Evolutionary conservation across 805 yeast genomes (phyloP), one percentile per base, ranked within the genome.

Genomic region (Ogataea nonfermentans): DNA sequence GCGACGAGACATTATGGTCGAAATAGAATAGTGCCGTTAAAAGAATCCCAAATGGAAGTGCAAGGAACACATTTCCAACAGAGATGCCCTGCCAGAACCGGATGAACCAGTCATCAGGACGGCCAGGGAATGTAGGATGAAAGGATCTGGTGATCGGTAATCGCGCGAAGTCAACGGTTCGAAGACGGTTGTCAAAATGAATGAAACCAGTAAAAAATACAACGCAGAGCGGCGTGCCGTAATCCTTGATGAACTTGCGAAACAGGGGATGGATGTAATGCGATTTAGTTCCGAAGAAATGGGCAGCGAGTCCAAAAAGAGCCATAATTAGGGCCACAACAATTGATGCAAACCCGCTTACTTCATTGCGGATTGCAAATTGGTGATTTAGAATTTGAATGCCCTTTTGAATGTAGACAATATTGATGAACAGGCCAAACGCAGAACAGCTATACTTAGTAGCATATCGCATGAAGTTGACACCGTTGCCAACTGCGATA

Each of bases 1-100:
- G 67, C 0, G 97, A 83, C 2, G 96, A 88, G 9, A 91, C 95
- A 48, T 91, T 93, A 62, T 91, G 99, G 63, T 91, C 99, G 62
- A 90, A 93, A 61, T 88, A 91, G 63, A 93, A 91, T 34, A 91
- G 66, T 35, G 83, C 73, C 0, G 98, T 88, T 30, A 93, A 65
- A 32, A 93, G 70, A 1, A 93, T 64, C 0, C 95, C 98, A 71
- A 91, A 93, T 0, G 99, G 99, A 6, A 93, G 59, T 0, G 99
- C 98, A 25, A 93, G 61, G 56, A 93, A 93, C 0, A 91, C 80
- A 49, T 89, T 79, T 2, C 81, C 80, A 1, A 82, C 88, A 0
- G 81, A 56, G 2, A 85, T 73, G 34, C 74, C 74, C 35, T 61
- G 47, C 93, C 93, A 84, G 56, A 84, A 84, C 43, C 81, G 76